Percentiles rank a stretch among this genome's conserved stretches.
phyloP scores from a whole-genome alignment of 805 yeast genomes.

The Hanseniaspora valbyensis region DNA sequence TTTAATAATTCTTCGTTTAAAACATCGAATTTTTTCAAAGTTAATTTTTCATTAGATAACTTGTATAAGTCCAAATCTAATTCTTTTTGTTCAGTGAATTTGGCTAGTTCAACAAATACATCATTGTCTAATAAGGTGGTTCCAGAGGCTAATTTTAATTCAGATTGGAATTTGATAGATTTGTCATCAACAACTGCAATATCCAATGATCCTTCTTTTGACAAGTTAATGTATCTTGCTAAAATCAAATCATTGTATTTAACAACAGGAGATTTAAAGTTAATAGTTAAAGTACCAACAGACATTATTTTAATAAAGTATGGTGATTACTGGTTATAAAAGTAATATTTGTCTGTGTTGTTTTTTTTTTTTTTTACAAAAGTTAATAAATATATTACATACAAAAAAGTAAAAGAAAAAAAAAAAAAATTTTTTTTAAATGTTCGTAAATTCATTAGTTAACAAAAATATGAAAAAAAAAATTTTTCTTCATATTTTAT shows the following conservation, averaged over 20 bases:
- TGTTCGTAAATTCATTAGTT: no score
- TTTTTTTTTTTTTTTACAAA: conserved; percentile 6
- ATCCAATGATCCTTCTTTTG: conserved; percentile 38
- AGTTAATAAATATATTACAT: no score
- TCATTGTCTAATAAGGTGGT: not conserved
- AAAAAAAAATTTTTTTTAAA: no score
- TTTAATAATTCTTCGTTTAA: conserved; percentile 66
- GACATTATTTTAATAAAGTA: conserved; percentile 15
- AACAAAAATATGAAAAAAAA: no score
- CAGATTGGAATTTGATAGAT: conserved; percentile 24
- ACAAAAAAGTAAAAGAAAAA: no score
- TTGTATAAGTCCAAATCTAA: conserved; percentile 46
- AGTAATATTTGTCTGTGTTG: conserved; percentile 31
- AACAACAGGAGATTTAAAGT: conserved; percentile 75
- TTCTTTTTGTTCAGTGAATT: not conserved
- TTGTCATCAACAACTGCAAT: conserved; percentile 66
- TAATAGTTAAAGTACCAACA: conserved; percentile 43
- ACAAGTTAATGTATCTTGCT: conserved; percentile 57
- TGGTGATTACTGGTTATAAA: not conserved
- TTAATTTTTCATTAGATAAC: conserved; percentile 49
- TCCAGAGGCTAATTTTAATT: conserved; percentile 13
- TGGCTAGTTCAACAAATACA: conserved; percentile 8
- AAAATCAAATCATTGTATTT: conserved; percentile 74
- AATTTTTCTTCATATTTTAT: no score
- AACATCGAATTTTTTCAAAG: conserved; percentile 80